These are phyloP conservation scores for Mangifera indica DNA, from an alignment of 345 rosid species.

Conservation along the genomic window DNA sequence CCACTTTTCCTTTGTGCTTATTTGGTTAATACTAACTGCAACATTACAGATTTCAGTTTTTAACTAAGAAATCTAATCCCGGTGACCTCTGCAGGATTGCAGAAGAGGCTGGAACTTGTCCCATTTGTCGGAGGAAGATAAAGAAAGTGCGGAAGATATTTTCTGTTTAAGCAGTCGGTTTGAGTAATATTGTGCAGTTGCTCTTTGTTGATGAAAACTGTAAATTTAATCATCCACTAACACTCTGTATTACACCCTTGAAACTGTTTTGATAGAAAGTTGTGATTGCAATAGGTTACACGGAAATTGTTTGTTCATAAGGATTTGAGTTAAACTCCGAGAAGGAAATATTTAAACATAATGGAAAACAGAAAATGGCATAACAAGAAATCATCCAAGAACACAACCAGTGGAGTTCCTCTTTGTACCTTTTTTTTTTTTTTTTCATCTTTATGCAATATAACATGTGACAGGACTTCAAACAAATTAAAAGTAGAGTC, in stretches of 20 bases:
- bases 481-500: too few species aligned
- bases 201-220: background rate
- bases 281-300: slow-evolving; percentile 1
- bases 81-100: slow-evolving; percentile 39
- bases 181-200: slow-evolving; percentile 6
- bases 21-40: background rate
- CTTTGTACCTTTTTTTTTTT: too few species aligned
- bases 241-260: background rate
- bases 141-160: slow-evolving; percentile 65
- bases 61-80: background rate
- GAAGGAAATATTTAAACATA: background rate
- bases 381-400: background rate
- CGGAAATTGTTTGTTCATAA: background rate
- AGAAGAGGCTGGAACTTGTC: slow-evolving; percentile 55
- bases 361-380: background rate
- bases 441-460: too few species aligned
- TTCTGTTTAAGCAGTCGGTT: slow-evolving; percentile 36
- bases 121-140: slow-evolving; percentile 47
- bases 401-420: too few species aligned
- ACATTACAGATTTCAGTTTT: background rate
- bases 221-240: background rate
- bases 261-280: background rate
- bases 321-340: background rate
- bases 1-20: background rate
- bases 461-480: too few species aligned